Percentiles rank a stretch among this genome's conserved stretches.
phyloP scores from a whole-genome alignment of 2,329 filamentous ascomycete genomes.

The Colletotrichum abscissum region DNA sequence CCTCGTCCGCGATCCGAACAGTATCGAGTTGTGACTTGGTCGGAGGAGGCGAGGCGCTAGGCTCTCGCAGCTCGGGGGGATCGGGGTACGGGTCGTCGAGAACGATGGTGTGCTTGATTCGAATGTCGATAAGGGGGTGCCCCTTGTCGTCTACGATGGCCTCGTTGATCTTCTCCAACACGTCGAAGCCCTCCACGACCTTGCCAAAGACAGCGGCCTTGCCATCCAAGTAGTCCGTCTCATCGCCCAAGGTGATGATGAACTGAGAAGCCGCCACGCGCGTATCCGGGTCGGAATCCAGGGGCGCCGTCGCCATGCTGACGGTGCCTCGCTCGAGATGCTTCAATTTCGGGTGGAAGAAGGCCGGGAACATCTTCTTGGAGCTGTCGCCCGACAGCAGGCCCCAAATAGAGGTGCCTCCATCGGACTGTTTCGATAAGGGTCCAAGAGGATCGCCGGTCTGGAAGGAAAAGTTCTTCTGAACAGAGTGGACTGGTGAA shows the following conservation, averaged over 20 bases:
- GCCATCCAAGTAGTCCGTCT: constrained; percentile 90
- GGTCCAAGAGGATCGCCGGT: constrained; percentile 95
- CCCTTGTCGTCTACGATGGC: constrained; percentile 89
- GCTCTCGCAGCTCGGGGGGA: constrained; percentile 79
- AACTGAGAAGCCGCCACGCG: constrained; percentile 92
- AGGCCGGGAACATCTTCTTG: constrained; percentile 83
- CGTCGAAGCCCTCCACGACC: constrained; percentile 95
- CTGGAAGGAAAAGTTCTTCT: constrained; percentile 96
- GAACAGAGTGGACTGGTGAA: constrained; percentile 88
- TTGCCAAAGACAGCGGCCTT: constrained; percentile 96
- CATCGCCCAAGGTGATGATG: constrained; percentile 88
- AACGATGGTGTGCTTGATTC: constrained; percentile 91
- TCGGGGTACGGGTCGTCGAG: constrained; percentile 94
- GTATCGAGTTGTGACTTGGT: constrained; percentile 89
- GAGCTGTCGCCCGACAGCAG: constrained; percentile 74
- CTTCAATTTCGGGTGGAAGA: constrained; percentile 88
- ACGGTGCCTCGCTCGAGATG: constrained; percentile 91
- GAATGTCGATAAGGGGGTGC: constrained; percentile 91
- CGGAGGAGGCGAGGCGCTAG: constrained; percentile 82
- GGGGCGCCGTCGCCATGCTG: constrained; percentile 94
- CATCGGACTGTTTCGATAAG: constrained; percentile 85
- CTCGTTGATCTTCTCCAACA: constrained; percentile 90
- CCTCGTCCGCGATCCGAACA: constrained; percentile 90
- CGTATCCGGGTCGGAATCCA: constrained; percentile 80
- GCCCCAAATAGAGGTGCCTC: constrained; percentile 94